These are phyloP conservation scores for Vachellia pachyceras DNA, from an alignment of 306 rosid genomes.

Conservation along the genomic window DNA sequence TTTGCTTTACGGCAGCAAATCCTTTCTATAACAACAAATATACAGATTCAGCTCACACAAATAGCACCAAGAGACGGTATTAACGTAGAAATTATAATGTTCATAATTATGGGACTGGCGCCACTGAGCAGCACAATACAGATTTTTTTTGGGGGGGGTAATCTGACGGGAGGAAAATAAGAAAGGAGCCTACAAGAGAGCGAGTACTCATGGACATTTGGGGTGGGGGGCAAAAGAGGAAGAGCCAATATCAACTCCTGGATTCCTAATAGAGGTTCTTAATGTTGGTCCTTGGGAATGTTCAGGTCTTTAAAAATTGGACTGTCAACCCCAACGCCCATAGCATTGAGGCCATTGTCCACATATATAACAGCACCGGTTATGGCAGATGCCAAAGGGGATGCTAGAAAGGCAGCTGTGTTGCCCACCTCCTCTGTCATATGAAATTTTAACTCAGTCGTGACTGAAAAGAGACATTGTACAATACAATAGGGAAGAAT, in stretches of 20 bases:
- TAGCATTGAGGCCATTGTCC: slow-evolving; percentile 88
- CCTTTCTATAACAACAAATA: not conserved
- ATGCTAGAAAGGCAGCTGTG: slow-evolving; percentile 85
- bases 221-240: not conserved
- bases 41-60: not conserved
- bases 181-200: slow-evolving; percentile 35
- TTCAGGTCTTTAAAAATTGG: slow-evolving; percentile 52
- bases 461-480: not conserved
- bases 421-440: slow-evolving; percentile 89
- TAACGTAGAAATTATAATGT: slow-evolving; percentile 19
- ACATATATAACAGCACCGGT: slow-evolving; percentile 84
- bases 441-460: slow-evolving; percentile 34
- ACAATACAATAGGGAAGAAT: too few relatives aligned
- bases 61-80: slow-evolving; percentile 7
- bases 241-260: slow-evolving; percentile 15
- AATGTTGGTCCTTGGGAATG: slow-evolving; percentile 57
- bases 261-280: slow-evolving; percentile 32
- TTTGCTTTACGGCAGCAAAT: not conserved
- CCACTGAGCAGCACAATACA: slow-evolving; percentile 19
- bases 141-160: not conserved
- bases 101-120: slow-evolving; percentile 7
- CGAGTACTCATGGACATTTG: slow-evolving; percentile 31
- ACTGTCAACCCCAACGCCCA: slow-evolving; percentile 93
- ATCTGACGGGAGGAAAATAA: not conserved
- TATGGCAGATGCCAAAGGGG: slow-evolving; percentile 95